Conservation (phyloP, 2,329 filamentous ascomycete species). For the Cladosporium halotolerans region DNA sequence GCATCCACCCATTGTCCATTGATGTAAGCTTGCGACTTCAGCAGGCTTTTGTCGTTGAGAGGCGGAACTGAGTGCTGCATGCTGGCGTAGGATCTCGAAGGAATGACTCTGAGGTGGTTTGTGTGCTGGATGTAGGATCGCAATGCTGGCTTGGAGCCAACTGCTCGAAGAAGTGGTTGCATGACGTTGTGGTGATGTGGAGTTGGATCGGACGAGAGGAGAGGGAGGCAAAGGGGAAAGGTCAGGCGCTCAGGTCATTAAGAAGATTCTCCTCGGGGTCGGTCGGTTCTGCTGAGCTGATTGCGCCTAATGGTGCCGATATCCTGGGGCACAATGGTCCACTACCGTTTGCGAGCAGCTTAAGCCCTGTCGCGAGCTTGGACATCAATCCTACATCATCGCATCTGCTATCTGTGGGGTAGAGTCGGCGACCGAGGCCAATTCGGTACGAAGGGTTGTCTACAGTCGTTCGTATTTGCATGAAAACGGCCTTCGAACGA, state of each 20-base stretch:
- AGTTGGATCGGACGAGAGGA: background rate
- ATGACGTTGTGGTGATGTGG: constrained; percentile 12
- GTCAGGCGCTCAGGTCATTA: constrained; percentile 1
- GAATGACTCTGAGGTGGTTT: constrained; percentile 18
- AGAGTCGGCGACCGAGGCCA: constrained; percentile 3
- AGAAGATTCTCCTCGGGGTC: background rate
- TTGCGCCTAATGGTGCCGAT: background rate
- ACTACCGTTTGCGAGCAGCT: background rate
- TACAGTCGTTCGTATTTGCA: no score
- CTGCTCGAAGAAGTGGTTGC: constrained; percentile 19
- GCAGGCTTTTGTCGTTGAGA: constrained; percentile 52
- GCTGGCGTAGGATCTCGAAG: constrained; percentile 32
- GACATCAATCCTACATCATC: background rate
- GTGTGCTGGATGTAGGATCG: constrained; percentile 20
- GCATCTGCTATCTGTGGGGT: constrained; percentile 6
- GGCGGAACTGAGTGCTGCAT: constrained; percentile 40
- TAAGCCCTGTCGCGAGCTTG: background rate
- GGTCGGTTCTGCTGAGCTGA: background rate
- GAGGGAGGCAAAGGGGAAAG: background rate
- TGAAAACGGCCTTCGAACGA: no score
- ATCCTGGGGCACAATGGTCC: background rate
- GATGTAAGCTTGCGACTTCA: constrained; percentile 80
- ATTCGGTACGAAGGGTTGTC: no score
- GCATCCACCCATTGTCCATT: constrained; percentile 89
- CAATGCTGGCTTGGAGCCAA: constrained; percentile 15